Conservation (phyloP, 345 rosid species). For the Hibiscus tridactylites region DNA sequence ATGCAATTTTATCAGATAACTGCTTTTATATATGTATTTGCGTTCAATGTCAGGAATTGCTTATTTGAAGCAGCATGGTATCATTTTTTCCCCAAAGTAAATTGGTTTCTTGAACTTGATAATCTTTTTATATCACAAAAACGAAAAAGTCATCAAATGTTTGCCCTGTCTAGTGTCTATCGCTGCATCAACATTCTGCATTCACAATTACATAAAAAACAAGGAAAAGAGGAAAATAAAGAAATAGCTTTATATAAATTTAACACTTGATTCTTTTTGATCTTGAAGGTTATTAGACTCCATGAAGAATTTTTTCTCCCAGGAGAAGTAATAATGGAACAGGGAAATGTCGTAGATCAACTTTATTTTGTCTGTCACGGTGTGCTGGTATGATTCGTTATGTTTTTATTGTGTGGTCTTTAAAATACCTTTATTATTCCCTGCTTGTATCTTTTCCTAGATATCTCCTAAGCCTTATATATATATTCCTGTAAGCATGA, state of each 20-base stretch:
- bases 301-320: slow-evolving; percentile 98
- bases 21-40: not conserved
- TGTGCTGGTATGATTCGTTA: slow-evolving; percentile 46
- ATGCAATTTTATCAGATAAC: not conserved
- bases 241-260: not conserved
- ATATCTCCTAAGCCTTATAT: not conserved
- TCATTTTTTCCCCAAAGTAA: not conserved
- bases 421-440: not conserved
- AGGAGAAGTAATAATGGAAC: slow-evolving; percentile 89
- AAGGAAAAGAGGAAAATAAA: not conserved
- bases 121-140: not conserved
- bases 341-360: slow-evolving; percentile 83
- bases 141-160: not conserved
- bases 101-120: not conserved
- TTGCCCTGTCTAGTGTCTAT: not conserved
- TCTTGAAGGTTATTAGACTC: slow-evolving; percentile 55
- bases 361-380: slow-evolving; percentile 92
- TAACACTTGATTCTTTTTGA: slow-evolving; percentile 1
- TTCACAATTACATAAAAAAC: not conserved
- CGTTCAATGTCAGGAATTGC: not conserved
- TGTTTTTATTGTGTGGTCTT: not conserved
- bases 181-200: not conserved
- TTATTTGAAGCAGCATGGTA: not conserved
- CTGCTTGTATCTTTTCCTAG: not conserved
- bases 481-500: not conserved